Evolutionary conservation across 495 filamentous ascomycete genomes (phyloP), one percentile per base, ranked within the genome.

Genomic region (Amorphotheca resinae): DNA sequence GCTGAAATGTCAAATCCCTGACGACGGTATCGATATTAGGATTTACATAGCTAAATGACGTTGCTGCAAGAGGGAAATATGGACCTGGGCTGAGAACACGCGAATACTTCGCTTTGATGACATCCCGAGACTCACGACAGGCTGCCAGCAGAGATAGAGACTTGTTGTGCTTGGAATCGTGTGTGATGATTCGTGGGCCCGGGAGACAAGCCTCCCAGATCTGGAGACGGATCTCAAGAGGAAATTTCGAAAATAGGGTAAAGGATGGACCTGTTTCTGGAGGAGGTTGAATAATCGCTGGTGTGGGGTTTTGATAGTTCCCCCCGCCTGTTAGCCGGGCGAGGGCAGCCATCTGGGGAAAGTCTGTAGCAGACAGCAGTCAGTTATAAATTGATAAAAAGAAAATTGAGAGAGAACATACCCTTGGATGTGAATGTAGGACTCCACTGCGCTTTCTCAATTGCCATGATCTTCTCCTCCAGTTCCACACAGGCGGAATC

Each of bases 71-170:
- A 4, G 37, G 17, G 23, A 28, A 35, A 9, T 20, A 11, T 9
- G n/a, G 16, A 9, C 9, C 14, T 2, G 37, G 37, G 14, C 26
- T 20, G 7, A 41, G 28, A 9, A 47, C 15, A 5, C 31, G 31
- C 11, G 18, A 9, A 20, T 36, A 41, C 3, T 8, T 30, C n/a
- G 16, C 11, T 28, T 33, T 9, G 9, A 28, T 32, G 1, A 47
- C 44, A 8, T 33, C 16, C 16, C 44, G 44, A 41, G 37, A 34
- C 23, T 47, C 44, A 4, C 15, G 30, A 28, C 37, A 47, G 3
- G 28, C 22, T n/a, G 16, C 20, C 1, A 47, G 37, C 17, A 47
- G 18, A 11, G 17, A 3, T 9, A 47, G 21, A 5, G 14, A 16
- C 2, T 12, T n/a, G 22, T 47, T 47, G 38, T 47, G 44, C 2